These are phyloP conservation scores for Kodamaea hsintzibuensis DNA, from an alignment of 805 yeast genomes.

Conservation along the genomic window DNA sequence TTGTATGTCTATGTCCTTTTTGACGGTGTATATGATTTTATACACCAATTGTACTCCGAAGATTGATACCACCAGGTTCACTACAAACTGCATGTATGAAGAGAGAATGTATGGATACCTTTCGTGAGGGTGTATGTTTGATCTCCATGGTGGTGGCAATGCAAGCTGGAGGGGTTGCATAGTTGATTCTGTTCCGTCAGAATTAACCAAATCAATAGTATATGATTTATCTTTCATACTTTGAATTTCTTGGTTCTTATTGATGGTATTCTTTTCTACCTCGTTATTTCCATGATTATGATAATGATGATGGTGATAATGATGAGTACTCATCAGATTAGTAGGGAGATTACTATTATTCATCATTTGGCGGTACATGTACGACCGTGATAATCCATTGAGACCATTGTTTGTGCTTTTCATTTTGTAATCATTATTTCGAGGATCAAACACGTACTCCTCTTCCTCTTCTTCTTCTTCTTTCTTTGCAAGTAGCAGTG, in stretches of 20 bases:
- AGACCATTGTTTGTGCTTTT: not conserved
- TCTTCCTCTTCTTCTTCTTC: conserved; percentile 10
- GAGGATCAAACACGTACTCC: conserved; percentile 16
- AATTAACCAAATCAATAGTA: not conserved
- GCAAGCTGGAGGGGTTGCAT: not conserved
- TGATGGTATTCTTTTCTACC: not conserved
- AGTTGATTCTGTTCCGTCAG: not conserved
- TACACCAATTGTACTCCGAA: conserved; percentile 47
- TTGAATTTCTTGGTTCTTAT: not conserved
- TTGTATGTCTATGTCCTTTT: conserved; percentile 53
- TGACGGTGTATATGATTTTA: conserved; percentile 48
- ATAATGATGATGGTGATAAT: not conserved
- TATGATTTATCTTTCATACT: not conserved
- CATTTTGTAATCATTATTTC: conserved; percentile 7
- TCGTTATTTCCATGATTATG: not conserved
- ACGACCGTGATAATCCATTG: conserved; percentile 15
- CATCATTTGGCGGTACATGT: conserved; percentile 15
- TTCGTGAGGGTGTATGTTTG: conserved; percentile 50
- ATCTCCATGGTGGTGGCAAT: conserved; percentile 64
- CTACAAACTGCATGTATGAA: conserved; percentile 58
- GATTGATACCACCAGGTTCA: conserved; percentile 49
- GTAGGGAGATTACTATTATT: not conserved
- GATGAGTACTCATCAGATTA: not conserved
- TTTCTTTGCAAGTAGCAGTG: conserved; percentile 10
- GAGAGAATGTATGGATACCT: conserved; percentile 56